Evolutionary conservation across 805 yeast species (phyloP).

Genomic region (Cyberlindnera veronae): DNA sequence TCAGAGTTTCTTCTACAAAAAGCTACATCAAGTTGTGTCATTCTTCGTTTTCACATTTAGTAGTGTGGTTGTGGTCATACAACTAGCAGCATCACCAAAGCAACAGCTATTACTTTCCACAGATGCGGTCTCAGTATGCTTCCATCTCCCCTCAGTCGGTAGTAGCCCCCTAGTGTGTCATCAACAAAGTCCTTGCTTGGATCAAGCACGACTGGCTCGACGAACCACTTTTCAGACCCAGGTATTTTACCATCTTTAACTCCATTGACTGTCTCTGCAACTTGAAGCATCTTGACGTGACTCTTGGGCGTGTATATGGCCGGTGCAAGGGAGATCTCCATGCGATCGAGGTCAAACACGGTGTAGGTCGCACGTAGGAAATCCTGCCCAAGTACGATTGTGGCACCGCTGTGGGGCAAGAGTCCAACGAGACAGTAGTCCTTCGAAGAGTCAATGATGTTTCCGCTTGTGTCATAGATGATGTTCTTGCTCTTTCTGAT

Average conservation of each 20-base stretch:
- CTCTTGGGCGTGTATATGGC: conserved; percentile 12
- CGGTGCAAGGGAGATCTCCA: conserved; percentile 25
- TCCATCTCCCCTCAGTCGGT: too few species aligned
- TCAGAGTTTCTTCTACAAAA: too few species aligned
- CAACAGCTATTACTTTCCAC: too few species aligned
- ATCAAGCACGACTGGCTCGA: conserved; percentile 10
- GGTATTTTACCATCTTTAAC: conserved; percentile 9
- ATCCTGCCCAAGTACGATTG: conserved; percentile 20
- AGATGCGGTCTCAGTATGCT: too few species aligned
- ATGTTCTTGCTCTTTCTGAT: neutral
- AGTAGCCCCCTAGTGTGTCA: too few species aligned
- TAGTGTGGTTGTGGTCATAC: too few species aligned
- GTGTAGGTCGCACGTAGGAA: conserved; percentile 22
- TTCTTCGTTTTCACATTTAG: too few species aligned
- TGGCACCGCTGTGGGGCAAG: conserved; percentile 2
- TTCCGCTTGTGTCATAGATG: neutral
- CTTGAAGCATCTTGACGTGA: conserved; percentile 3
- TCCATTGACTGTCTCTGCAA: conserved; percentile 6
- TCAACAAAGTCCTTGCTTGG: conserved; percentile 17
- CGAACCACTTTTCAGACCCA: conserved; percentile 2
- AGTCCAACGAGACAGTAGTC: conserved; percentile 19
- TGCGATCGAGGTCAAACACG: conserved; percentile 25
- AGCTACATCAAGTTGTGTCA: too few species aligned
- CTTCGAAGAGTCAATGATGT: neutral
- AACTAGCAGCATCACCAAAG: too few species aligned